Evolutionary conservation across 768 basidiomycete species (phyloP).

Genomic region (Candolleomyces eurysporus): DNA sequence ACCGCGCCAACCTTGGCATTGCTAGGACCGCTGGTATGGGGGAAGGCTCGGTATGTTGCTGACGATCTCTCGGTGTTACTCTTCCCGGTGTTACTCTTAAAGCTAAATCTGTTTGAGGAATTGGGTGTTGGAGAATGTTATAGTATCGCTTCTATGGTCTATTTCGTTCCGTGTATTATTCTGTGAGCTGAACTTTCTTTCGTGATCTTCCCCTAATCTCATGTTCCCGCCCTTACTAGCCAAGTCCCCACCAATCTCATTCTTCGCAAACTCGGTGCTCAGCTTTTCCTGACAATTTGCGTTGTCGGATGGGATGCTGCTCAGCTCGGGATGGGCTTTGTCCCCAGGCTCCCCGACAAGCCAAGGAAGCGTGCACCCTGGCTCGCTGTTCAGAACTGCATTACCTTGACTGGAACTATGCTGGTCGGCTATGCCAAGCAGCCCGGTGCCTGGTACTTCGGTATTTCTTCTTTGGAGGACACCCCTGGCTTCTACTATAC

Average conservation of each 20-base stretch:
- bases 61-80: neutral
- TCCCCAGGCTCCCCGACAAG: conserved; percentile 32
- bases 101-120: conserved; percentile 15
- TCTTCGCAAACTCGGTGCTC: conserved; percentile 26
- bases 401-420: conserved; percentile 31
- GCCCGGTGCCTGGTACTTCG: conserved; percentile 30
- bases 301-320: conserved; percentile 30
- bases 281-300: conserved; percentile 26
- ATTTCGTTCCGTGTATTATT: conserved; percentile 34
- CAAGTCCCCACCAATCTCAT: conserved; percentile 26
- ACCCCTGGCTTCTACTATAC: conserved; percentile 39
- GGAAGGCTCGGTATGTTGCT: conserved; percentile 22
- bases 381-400: conserved; percentile 29
- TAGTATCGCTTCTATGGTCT: conserved; percentile 32
- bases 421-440: conserved; percentile 27
- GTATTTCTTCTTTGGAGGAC: too few relatives aligned
- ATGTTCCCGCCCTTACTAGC: conserved; percentile 1
- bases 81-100: too few relatives aligned
- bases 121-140: conserved; percentile 29
- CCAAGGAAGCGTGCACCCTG: conserved; percentile 31
- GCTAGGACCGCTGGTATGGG: conserved; percentile 37
- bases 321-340: conserved; percentile 33
- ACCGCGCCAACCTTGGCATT: conserved; percentile 36
- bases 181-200: conserved; percentile 22
- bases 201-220: neutral